Evolutionary conservation across 2,329 filamentous ascomycete species (phyloP).

Genomic region (Talaromyces sp.): DNA sequence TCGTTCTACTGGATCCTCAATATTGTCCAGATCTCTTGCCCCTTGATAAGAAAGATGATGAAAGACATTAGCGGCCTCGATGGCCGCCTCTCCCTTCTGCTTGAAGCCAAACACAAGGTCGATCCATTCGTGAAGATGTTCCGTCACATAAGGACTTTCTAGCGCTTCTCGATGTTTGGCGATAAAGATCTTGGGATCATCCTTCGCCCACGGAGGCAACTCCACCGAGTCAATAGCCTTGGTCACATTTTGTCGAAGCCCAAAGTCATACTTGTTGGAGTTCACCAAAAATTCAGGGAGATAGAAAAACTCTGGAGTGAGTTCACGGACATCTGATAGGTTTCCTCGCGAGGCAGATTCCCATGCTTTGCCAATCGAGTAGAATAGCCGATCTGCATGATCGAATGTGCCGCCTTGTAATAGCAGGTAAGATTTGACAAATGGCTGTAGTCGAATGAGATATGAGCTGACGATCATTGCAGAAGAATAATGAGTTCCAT

Average conservation of each 20-base stretch:
- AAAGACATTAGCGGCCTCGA: constrained; percentile 92
- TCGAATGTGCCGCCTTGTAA: constrained; percentile 96
- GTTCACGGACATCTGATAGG: constrained; percentile 88
- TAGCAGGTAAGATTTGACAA: constrained; percentile 90
- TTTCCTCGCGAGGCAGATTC: constrained; percentile 82
- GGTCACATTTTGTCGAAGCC: constrained; percentile 74
- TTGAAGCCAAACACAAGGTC: constrained; percentile 93
- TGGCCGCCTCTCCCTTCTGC: constrained; percentile 85
- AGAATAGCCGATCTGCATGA: constrained; percentile 91
- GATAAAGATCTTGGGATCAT: constrained; percentile 92
- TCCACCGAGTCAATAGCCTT: constrained; percentile 79
- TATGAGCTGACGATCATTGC: constrained; percentile 99
- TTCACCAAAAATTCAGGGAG: constrained; percentile 94
- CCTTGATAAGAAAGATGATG: constrained; percentile 94
- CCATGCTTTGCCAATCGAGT: constrained; percentile 89
- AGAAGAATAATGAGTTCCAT: constrained; percentile 97
- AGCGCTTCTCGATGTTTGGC: constrained; percentile 92
- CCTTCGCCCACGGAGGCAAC: constrained; percentile 95
- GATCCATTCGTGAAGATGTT: constrained; percentile 90
- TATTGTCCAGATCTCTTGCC: constrained; percentile 86
- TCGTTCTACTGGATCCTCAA: constrained; percentile 81
- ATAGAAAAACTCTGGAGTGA: constrained; percentile 97
- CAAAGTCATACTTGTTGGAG: constrained; percentile 91
- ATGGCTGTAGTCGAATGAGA: constrained; percentile 89
- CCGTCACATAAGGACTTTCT: constrained; percentile 88